Evolutionary conservation across 2,329 filamentous ascomycete species (phyloP), one percentile per base, ranked within the genome.

Genomic region (Colletotrichum zoysiae): DNA sequence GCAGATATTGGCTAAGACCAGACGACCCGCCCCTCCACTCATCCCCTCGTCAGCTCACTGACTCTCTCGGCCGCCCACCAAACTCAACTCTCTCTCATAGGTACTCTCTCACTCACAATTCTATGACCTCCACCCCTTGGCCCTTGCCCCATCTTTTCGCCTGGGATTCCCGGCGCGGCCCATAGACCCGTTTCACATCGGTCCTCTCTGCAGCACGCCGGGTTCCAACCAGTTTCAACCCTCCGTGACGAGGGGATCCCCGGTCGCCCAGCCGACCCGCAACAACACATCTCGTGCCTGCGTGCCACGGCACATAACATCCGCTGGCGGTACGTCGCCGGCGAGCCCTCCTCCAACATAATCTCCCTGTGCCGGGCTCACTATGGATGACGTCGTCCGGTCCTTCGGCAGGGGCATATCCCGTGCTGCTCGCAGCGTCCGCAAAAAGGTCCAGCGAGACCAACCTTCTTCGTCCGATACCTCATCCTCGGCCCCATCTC

Each of bases 141-240:
- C 48, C 35, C n/a, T 55, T 38, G 50, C 61, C 35, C 48, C 40
- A 38, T 44, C 38, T 23, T 50, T 48, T 55, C 33, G 48, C 40
- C 70, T 26, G 59, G 65, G 65, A 72, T 70, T 72, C 60, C 70
- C 33, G 60, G 65, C 35, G 55, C 66, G 60, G 59, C 44, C 50
- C 60, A 20, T 26, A 56, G 38, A 14, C 59, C 69, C 70, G 70
- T 72, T 72, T 72, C 70, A 72, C 55, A 65, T 72, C 70, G 23
- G 53, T 48, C 35, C 33, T 60, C 66, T 70, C 65, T 72, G 70
- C 46, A 65, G 70, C 66, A 72, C 70, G 65, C 70, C 65, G 65
- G 70, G 70, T 72, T 72, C 65, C 70, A 72, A 48, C 55, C 60
- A 70, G 65, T 72, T 72, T 70, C 70, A 72, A 72, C 23, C 53